Evolutionary conservation across 139 green algal genomes (phyloP).

Genomic region (Coelastrella sp.): DNA sequence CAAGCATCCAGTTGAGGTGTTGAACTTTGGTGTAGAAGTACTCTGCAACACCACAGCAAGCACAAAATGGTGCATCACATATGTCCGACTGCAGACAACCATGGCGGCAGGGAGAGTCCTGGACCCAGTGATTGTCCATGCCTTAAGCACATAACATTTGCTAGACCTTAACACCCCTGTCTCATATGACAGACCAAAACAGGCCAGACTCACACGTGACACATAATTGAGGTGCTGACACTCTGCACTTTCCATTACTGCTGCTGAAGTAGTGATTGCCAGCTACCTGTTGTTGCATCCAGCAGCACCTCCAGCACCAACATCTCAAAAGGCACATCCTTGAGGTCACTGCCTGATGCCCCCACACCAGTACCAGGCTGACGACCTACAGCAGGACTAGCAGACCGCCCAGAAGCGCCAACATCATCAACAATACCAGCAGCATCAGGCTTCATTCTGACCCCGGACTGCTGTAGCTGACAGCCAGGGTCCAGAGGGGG

Average conservation of each 20-base stretch:
- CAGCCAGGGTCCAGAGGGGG: too few relatives aligned
- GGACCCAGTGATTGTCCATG: background rate
- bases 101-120: too few relatives aligned
- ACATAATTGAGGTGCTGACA: too few relatives aligned
- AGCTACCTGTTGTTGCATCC: constrained; percentile 42
- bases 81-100: background rate
- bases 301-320: constrained; percentile 59
- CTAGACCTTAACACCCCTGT: background rate
- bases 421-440: constrained; percentile 26
- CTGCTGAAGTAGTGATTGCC: too few relatives aligned
- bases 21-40: constrained; percentile 52
- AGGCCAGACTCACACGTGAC: background rate
- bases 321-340: constrained; percentile 40
- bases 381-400: constrained; percentile 5
- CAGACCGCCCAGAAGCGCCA: background rate
- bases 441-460: background rate
- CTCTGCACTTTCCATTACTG: too few relatives aligned
- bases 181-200: background rate
- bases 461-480: too few relatives aligned
- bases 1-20: constrained; percentile 62
- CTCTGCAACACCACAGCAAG: constrained; percentile 41
- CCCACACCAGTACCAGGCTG: background rate
- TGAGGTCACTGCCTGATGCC: background rate
- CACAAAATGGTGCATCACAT: background rate
- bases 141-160: background rate